Conservation (phyloP, 1,139 yeast genomes). For the Candida mesenterica region DNA sequence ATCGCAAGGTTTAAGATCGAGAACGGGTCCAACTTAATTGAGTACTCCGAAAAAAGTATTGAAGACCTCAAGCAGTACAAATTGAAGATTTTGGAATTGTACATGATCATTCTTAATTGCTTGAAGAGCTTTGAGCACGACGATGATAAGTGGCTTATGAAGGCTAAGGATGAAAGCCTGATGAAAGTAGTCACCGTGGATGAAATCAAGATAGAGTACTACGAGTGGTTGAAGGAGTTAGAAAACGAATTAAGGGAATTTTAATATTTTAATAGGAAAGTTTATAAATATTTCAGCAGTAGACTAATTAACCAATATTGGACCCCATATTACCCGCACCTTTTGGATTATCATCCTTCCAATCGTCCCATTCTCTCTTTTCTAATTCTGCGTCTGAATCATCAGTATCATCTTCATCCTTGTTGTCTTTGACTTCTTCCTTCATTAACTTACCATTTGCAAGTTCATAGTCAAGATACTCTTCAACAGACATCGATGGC, state of each 20-base stretch:
- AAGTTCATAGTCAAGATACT: conserved; percentile 80
- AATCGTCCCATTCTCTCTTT: conserved; percentile 88
- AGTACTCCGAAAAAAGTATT: neutral
- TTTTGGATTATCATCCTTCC: conserved; percentile 80
- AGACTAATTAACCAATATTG: conserved; percentile 58
- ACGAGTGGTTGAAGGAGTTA: conserved; percentile 35
- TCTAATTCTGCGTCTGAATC: conserved; percentile 50
- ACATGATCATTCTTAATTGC: conserved; percentile 49
- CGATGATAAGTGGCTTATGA: conserved; percentile 59
- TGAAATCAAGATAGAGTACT: conserved; percentile 33
- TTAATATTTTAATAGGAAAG: neutral
- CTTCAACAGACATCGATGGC: conserved; percentile 96
- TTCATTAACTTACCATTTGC: conserved; percentile 76
- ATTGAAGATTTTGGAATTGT: conserved; percentile 41
- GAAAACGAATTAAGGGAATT: conserved; percentile 23
- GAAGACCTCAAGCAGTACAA: conserved; percentile 34
- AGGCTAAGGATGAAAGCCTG: conserved; percentile 18
- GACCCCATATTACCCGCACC: conserved; percentile 86
- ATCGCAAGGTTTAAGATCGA: conserved; percentile 39
- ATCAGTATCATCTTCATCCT: conserved; percentile 25
- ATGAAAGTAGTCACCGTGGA: conserved; percentile 29
- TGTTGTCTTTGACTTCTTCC: conserved; percentile 40
- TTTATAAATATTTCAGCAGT: neutral
- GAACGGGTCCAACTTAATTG: conserved; percentile 7
- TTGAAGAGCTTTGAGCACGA: conserved; percentile 42